These are phyloP conservation scores for Saturnispora zaruensis DNA, from an alignment of 805 yeast species.

Conservation along the genomic window DNA sequence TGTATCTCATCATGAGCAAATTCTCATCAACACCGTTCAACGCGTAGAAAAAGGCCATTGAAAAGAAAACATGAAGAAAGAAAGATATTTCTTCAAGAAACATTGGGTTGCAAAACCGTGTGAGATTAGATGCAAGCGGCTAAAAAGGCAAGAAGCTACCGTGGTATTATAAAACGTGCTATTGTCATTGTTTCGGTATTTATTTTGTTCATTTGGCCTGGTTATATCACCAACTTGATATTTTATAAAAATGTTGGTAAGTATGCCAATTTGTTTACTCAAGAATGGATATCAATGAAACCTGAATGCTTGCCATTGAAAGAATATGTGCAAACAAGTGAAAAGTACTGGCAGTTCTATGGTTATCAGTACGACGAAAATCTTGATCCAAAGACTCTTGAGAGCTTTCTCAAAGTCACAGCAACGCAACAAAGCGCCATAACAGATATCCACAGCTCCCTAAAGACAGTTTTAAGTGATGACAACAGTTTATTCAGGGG, in stretches of 20 bases:
- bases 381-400: slow-evolving; percentile 17
- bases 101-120: not conserved
- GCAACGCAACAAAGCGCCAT: slow-evolving; percentile 22
- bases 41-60: not conserved
- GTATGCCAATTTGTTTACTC: slow-evolving; percentile 4
- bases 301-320: slow-evolving; percentile 23
- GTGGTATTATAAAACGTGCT: not conserved
- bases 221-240: slow-evolving; percentile 2
- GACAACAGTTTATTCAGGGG: slow-evolving; percentile 12
- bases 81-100: not conserved
- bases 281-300: slow-evolving; percentile 3
- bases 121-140: not conserved
- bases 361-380: slow-evolving; percentile 22
- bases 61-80: not conserved
- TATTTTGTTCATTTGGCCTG: slow-evolving; percentile 6
- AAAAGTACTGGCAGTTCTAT: slow-evolving; percentile 26
- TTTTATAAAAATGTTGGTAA: not conserved
- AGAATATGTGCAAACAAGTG: slow-evolving; percentile 17
- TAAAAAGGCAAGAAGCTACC: not conserved
- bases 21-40: not conserved
- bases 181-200: not conserved
- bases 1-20: not conserved
- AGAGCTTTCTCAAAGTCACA: slow-evolving; percentile 18
- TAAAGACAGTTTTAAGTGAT: slow-evolving; percentile 14
- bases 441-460: slow-evolving; percentile 18